Evolutionary conservation across 202 grass and related monocot species (phyloP), one percentile per base, ranked within the genome.

Genomic region (Brachypodium distachyon): DNA sequence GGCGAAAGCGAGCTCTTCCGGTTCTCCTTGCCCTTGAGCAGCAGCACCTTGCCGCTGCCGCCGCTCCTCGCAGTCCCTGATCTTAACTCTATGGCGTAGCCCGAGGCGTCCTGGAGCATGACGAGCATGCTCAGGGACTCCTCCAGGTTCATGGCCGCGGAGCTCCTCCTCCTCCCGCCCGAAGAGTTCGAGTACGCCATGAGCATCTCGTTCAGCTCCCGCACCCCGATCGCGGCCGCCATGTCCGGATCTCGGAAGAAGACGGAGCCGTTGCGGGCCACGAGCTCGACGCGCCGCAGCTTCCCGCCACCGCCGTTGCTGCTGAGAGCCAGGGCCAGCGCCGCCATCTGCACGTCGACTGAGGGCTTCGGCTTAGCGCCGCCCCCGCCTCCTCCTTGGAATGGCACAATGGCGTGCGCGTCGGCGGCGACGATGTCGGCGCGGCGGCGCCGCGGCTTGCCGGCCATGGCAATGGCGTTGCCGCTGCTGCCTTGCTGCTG

Each of bases 321-420:
- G 86, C 89, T 93, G 64, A 99, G 85, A 28, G 92, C 96, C n/a
- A 99, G 85, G 57, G 96, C 92, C 38, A 99, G 85, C 6, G 96
- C 89, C 5, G 96, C 89, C 92, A 93, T 93, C 60, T 91, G 91
- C 53, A 87, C 54, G 51, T 96, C 89, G 7, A 46, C 25, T 7
- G 48, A 17, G 12, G 77, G 26, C 69, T 72, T 50, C 54, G 67
- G 23, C 53, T 70, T 63, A 17, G 43, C 18, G 47, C 8, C 70
- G 3, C 50, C 74, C 0, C 4, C 12, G 14, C 28, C 12, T 29
- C 7, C 82, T 75, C 84, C 83, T 78, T 80, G 73, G 64, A 88
- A 90, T 17, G 96, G 96, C 74, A 99, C 89, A 64, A 91, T 95
- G 48, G 70, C 87, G 12, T 80, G 75, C 9, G 85, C 85, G 6